Base-by-base conservation (phyloP, 805 yeast genomes). In the Starmerella kuoi region DNA sequence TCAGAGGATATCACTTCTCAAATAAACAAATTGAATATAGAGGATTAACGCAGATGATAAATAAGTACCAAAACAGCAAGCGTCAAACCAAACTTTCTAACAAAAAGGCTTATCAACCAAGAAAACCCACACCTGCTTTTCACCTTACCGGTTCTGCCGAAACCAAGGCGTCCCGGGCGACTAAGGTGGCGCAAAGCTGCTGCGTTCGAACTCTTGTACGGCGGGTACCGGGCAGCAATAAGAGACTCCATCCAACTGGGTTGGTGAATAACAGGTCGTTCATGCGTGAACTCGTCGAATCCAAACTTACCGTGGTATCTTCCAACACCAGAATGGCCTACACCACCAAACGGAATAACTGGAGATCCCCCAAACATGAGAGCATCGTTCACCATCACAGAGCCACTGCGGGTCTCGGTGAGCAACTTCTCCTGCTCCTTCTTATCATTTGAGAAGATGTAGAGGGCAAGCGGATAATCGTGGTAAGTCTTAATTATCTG, bases 301-400 rank as follows among this genome's bases (percentile, higher is more conserved):
- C 86, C 79, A 57, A 63, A 68, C 47, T 61, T 62, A 3, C 95
- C 95, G 57, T 86, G 95, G 61, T 85, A 86, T 26, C 70, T 63
- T 9, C 96, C 96, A 44, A 66, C 64, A 1, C 97, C 97, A 0
- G 95, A 83, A 14, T 58, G 58, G 12, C 96, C 95, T 42, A 87
- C 64, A 20, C 97, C 97, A 26, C 97, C 97, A 61, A 87, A 88
- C 21, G 96, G 96, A 3, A 83, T 73, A 37, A 69, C 68, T 5
- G 67, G 45, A 40, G 80, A 67, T 1, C 75, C 87, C 33, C 74
- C 84, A 48, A 85, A 94, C 54, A 82, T 47, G 37, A 84, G 39
- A 0, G 77, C 69, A 50, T 86, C 95, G 56, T 85, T 84, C 47
- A 82, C 64, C 36, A 74, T 59, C 12, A 76, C 65, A 3, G 74